Evolutionary conservation across 2,329 filamentous ascomycete genomes (phyloP).

Genomic region (Rutstroemia sp.): DNA sequence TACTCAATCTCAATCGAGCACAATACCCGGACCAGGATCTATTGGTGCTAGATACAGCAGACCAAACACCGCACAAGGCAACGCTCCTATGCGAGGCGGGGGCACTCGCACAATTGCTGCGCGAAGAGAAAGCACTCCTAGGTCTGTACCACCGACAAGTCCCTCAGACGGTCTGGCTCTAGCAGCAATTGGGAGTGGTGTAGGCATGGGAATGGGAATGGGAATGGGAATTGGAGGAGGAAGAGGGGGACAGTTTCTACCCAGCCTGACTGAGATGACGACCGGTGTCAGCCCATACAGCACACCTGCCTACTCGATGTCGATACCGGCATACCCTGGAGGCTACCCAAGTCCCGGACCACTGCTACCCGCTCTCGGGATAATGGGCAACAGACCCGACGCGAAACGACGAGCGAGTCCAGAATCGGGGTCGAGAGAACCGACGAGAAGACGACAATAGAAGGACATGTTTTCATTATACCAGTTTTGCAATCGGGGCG

Average conservation of each 20-base stretch:
- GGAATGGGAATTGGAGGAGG: conserved; percentile 19
- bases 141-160: conserved; percentile 32
- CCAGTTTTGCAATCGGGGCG: background rate
- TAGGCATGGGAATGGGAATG: conserved; percentile 20
- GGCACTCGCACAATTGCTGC: conserved; percentile 24
- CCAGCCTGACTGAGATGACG: conserved; percentile 55
- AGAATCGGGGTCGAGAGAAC: conserved; percentile 38
- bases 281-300: conserved; percentile 55
- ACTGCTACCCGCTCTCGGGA: conserved; percentile 28
- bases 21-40: conserved; percentile 14
- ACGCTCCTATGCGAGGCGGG: conserved; percentile 11
- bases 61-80: conserved; percentile 18
- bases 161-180: conserved; percentile 31
- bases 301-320: conserved; percentile 46
- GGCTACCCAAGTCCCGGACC: conserved; percentile 35
- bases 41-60: conserved; percentile 20
- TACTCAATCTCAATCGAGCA: conserved; percentile 22
- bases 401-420: conserved; percentile 48
- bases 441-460: conserved; percentile 37
- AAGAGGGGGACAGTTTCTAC: conserved; percentile 37
- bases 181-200: conserved; percentile 25
- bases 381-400: conserved; percentile 23
- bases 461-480: background rate
- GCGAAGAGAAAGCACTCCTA: conserved; percentile 29
- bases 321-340: conserved; percentile 17